These are phyloP conservation scores for Neurospora sp. DNA, from an alignment of 495 filamentous ascomycete genomes.

Conservation along the genomic window DNA sequence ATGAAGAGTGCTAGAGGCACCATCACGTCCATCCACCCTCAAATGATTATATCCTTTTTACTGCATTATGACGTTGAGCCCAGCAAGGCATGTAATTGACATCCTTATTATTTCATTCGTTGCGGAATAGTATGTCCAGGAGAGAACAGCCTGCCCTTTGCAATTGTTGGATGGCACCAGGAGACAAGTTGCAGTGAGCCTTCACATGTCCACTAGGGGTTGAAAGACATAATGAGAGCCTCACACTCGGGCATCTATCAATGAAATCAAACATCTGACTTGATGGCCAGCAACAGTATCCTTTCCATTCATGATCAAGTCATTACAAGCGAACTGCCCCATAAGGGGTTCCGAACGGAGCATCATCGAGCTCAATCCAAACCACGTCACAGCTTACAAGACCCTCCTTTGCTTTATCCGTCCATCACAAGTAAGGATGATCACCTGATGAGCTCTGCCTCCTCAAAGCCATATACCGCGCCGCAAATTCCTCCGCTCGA, in stretches of 20 bases:
- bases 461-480: constrained; percentile 54
- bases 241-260: background rate
- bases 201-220: background rate
- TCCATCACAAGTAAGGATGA: background rate
- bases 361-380: background rate
- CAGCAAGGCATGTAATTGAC: background rate
- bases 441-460: constrained; percentile 15
- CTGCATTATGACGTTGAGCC: background rate
- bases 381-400: background rate
- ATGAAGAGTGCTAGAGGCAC: background rate
- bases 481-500: constrained; percentile 65
- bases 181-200: background rate
- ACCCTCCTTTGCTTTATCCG: background rate
- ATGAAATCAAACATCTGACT: background rate
- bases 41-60: background rate
- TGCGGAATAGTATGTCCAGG: background rate
- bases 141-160: background rate
- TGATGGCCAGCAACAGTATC: background rate
- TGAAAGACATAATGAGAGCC: background rate
- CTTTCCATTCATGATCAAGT: background rate
- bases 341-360: background rate
- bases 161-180: background rate
- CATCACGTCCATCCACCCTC: background rate
- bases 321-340: background rate
- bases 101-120: background rate